phyloP scores from a whole-genome alignment of 2,329 filamentous ascomycete species.

The Massarina eburnea region DNA sequence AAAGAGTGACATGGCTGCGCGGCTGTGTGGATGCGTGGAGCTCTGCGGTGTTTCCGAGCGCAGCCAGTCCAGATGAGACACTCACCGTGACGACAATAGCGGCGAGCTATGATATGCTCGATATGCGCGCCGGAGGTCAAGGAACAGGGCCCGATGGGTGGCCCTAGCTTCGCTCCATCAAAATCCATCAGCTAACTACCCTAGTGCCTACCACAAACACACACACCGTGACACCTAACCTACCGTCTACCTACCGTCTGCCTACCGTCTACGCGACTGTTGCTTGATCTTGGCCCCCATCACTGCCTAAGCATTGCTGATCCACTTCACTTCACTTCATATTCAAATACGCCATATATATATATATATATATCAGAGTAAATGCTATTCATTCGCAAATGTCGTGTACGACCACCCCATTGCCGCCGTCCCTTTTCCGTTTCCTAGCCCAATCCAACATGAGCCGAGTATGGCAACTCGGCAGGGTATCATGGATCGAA shows the following conservation, averaged over 20 bases:
- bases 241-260: no score
- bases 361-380: no score
- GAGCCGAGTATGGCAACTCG: conserved; percentile 24
- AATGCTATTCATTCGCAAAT: neutral
- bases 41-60: neutral
- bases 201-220: no score
- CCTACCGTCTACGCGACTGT: no score
- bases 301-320: no score
- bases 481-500: conserved; percentile 31
- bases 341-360: no score
- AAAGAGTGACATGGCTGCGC: conserved; percentile 46
- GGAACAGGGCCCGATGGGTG: no score
- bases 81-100: conserved; percentile 27
- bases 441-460: conserved; percentile 8
- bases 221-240: no score
- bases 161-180: no score
- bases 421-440: conserved; percentile 1
- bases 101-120: conserved; percentile 18
- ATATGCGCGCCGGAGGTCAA: conserved; percentile 17
- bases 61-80: conserved; percentile 17
- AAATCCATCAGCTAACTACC: no score
- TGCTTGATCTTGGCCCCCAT: no score
- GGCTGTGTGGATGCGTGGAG: conserved; percentile 6
- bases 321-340: no score
- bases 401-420: neutral